A percentile compares a stretch with the other conserved stretches of the same genome.
phyloP scores from a whole-genome alignment of 352 stramenopile species.

The Thalassiosira exigua region DNA sequence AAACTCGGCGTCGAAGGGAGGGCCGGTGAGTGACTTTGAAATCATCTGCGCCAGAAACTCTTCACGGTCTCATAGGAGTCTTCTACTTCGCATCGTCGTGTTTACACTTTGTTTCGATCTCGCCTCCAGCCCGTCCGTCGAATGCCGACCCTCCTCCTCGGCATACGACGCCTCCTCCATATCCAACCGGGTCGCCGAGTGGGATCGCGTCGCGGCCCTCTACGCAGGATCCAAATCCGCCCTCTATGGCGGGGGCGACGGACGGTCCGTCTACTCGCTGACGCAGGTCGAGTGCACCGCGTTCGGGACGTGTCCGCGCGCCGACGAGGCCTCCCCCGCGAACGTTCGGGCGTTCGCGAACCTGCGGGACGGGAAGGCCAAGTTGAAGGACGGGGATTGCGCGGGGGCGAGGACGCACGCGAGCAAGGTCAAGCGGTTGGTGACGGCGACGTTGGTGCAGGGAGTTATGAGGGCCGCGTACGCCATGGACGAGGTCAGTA shows the following conservation, averaged over 20 bases:
- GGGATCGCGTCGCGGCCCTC: conserved; percentile 18
- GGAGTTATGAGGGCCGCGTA: conserved; percentile 35
- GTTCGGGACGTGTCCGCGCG: conserved; percentile 45
- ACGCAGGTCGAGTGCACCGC: conserved; percentile 36
- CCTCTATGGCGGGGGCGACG: conserved; percentile 2
- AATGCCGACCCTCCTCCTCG: too few species aligned
- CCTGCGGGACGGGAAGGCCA: conserved; percentile 20
- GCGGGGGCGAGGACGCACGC: neutral
- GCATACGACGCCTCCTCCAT: neutral
- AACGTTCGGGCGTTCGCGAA: conserved; percentile 30
- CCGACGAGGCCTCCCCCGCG: conserved; percentile 13
- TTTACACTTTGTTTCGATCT: too few species aligned
- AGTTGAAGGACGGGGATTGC: conserved; percentile 25
- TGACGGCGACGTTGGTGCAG: conserved; percentile 54
- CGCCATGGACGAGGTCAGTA: conserved; percentile 24
- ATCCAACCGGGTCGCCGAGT: conserved; percentile 6
- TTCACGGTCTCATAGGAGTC: too few species aligned
- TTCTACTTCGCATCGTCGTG: neutral
- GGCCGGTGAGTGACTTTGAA: too few species aligned
- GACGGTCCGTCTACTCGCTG: conserved; percentile 33
- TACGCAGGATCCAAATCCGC: conserved; percentile 36
- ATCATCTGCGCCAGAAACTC: too few species aligned
- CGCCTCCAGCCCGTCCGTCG: too few species aligned
- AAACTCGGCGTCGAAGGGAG: too few species aligned
- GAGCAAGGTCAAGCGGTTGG: conserved; percentile 26